A percentile compares a stretch with the other conserved stretches of the same genome.
Conservation (phyloP, 768 basidiomycete species). For the Phylloporus sp. region DNA sequence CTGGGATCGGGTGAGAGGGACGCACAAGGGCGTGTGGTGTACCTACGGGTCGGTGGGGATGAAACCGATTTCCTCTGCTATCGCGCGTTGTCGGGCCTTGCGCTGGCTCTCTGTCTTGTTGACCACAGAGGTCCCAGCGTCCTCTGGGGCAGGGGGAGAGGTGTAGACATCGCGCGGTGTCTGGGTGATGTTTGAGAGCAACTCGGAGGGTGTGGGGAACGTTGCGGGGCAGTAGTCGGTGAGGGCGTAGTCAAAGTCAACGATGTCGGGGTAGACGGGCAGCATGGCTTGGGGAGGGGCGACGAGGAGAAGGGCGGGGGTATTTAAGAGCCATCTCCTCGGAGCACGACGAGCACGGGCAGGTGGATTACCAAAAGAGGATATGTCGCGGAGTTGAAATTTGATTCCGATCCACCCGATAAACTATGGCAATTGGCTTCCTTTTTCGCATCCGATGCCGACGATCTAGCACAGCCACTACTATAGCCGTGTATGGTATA, state of each 20-base stretch:
- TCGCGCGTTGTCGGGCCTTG: slow-evolving; percentile 54
- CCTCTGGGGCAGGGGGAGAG: slow-evolving; percentile 14
- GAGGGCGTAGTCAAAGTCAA: slow-evolving; percentile 9
- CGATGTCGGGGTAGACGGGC: slow-evolving; percentile 1
- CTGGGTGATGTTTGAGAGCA: slow-evolving; percentile 44
- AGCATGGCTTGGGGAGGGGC: slow-evolving; percentile 2
- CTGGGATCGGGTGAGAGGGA: slow-evolving; percentile 26
- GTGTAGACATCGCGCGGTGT: slow-evolving; percentile 1
- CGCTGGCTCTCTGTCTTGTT: slow-evolving; percentile 47
- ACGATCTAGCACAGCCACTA: slow-evolving; percentile 18
- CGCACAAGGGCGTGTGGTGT: background rate
- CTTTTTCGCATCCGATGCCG: slow-evolving; percentile 9
- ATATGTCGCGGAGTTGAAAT: slow-evolving; percentile 22
- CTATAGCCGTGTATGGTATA: slow-evolving; percentile 12
- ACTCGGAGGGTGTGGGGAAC: slow-evolving; percentile 65
- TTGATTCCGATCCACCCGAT: slow-evolving; percentile 16
- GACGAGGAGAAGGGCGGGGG: background rate
- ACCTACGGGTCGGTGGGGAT: slow-evolving; percentile 60
- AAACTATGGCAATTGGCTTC: background rate
- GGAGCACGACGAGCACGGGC: slow-evolving; percentile 10
- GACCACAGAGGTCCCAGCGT: background rate
- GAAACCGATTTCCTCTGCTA: slow-evolving; percentile 55
- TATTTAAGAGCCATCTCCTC: slow-evolving; percentile 8
- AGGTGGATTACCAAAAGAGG: background rate
- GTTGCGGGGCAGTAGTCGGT: slow-evolving; percentile 22